Conservation (phyloP, 768 basidiomycete genomes). For the Boletus subcaerulescens region DNA sequence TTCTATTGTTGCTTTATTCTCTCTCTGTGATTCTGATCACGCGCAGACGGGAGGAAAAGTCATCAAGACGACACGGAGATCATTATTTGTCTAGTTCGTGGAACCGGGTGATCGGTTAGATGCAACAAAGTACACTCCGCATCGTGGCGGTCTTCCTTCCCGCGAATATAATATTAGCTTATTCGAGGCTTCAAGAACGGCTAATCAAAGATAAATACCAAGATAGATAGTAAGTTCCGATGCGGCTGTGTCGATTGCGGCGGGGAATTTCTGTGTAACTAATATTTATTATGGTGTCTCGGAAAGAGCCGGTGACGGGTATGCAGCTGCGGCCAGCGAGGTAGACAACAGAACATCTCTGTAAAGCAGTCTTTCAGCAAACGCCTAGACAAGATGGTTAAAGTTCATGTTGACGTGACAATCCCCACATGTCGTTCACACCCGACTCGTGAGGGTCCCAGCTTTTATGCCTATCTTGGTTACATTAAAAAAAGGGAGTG, state of each 20-base stretch:
- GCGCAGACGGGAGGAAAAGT: not conserved
- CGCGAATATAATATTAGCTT: conserved; percentile 16
- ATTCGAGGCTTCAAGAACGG: conserved; percentile 6
- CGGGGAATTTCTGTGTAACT: not conserved
- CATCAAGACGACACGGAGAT: conserved; percentile 3
- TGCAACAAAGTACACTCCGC: not conserved
- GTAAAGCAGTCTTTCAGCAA: not conserved
- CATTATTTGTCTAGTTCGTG: not conserved
- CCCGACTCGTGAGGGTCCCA: conserved; percentile 1
- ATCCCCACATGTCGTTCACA: conserved; percentile 11
- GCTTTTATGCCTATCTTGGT: conserved; percentile 14
- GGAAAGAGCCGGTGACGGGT: not conserved
- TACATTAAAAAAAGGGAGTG: conserved; percentile 22
- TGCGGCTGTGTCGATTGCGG: conserved; percentile 14
- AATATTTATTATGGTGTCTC: not conserved
- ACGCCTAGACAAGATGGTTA: not conserved
- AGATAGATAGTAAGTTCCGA: conserved; percentile 7
- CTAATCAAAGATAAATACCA: conserved; percentile 17
- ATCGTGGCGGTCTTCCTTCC: conserved; percentile 3
- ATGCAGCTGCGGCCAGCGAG: not conserved
- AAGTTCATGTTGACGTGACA: conserved; percentile 14
- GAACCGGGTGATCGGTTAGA: not conserved
- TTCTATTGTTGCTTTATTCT: not conserved
- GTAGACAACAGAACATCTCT: not conserved
- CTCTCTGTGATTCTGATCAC: not conserved